phyloP scores from a whole-genome alignment of 345 rosid species.

The Lenwebbia sp. region DNA sequence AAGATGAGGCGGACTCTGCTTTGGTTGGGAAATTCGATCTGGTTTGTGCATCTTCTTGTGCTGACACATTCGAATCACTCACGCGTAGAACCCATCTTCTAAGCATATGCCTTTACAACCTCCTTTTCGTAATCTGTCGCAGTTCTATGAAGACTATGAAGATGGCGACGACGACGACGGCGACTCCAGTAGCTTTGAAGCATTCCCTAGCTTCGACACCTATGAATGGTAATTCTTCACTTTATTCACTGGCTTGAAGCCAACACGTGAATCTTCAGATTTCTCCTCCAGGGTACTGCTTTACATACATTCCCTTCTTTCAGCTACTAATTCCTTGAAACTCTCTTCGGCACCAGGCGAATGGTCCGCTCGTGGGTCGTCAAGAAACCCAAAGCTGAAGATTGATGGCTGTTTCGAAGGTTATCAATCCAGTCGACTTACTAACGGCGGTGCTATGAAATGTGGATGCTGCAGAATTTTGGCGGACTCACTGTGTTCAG shows the following conservation, averaged over 20 bases:
- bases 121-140: background rate
- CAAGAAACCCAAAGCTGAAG: background rate
- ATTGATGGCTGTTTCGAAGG: background rate
- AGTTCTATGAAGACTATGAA: slow-evolving; percentile 8
- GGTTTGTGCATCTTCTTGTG: slow-evolving; percentile 6
- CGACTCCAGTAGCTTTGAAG: background rate
- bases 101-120: background rate
- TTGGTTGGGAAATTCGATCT: slow-evolving; percentile 18
- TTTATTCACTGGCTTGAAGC: background rate
- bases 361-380: background rate
- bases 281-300: background rate
- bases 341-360: slow-evolving; percentile 4
- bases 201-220: background rate
- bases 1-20: slow-evolving; percentile 32
- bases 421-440: background rate
- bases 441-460: background rate
- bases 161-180: background rate
- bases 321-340: background rate
- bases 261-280: background rate
- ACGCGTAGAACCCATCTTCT: background rate
- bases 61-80: background rate
- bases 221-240: slow-evolving; percentile 4
- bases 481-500: background rate
- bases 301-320: background rate
- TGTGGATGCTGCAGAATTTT: background rate